Base-by-base conservation (phyloP, 2,329 filamentous ascomycete genomes). In the Plectosphaerella cucumerina region DNA sequence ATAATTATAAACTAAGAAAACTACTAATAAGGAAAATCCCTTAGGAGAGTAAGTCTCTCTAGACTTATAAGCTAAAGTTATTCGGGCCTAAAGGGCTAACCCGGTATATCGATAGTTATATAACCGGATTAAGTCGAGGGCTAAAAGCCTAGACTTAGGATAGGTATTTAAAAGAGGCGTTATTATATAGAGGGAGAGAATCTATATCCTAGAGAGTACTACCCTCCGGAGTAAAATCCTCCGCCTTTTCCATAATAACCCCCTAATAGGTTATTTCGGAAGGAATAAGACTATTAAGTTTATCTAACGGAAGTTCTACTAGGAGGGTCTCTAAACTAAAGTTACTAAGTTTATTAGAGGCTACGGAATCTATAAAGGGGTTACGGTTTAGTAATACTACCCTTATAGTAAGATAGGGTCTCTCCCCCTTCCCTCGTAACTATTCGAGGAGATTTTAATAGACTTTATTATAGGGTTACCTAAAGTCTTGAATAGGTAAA, bases 401-500 rank as follows among this genome's bases (percentile, higher is more conserved):
- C 39, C 20, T 12, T 43, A 43, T 43, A 43, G 17, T 43, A 43
- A 18, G 21, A 11, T 9, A 15, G 18, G 21, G 6, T 43, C 37
- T 8, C 12, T 18, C 37, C 37, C 37, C 37, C 17, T 6, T 6
- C 37, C n/a, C 6, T 6, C 12, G 9, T 17, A 21, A 8, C 31
- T 14, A 14, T 34, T 34, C 31, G 31, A 34, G 31, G 31, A 34
- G 31, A 43, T 43, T 12, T 21, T 43, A 43, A 43, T 43, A 43
- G 39, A 43, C 20, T 43, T 43, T 21, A 21, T 43, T 20, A 43
- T 20, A 10, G 17, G 39, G 9, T 18, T 43, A 34, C 17, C 17
- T 43, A 43, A 39, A 17, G 47, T 39, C 18, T 47, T 46, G 22
- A 43, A 58, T 54, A 44, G 51, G 49, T 46, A 53, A 35, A 18